Evolutionary conservation across 2,329 filamentous ascomycete genomes (phyloP).

Genomic region (Fonsecaea nubica): DNA sequence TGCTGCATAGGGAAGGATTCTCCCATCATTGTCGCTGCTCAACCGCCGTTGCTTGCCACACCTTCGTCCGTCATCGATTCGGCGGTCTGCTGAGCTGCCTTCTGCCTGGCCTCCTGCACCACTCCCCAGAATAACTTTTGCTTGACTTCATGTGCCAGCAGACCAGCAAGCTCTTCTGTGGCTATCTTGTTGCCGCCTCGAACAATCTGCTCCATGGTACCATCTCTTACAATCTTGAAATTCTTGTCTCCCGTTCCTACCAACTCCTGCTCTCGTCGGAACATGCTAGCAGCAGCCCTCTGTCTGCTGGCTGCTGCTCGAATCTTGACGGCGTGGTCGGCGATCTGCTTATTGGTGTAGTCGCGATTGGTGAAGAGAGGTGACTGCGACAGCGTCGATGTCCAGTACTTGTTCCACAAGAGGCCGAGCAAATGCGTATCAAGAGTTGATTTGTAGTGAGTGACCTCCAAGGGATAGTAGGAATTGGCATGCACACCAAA

Average conservation of each 20-base stretch:
- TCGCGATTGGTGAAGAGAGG: slow-evolving; percentile 91
- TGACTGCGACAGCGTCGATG: slow-evolving; percentile 89
- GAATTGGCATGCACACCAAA: slow-evolving; percentile 90
- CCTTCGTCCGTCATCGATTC: slow-evolving; percentile 23
- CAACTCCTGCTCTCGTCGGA: slow-evolving; percentile 37
- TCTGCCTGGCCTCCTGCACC: slow-evolving; percentile 41
- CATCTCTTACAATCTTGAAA: slow-evolving; percentile 49
- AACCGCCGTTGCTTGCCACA: slow-evolving; percentile 18
- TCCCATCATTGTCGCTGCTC: not conserved
- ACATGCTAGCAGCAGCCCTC: slow-evolving; percentile 33
- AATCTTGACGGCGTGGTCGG: slow-evolving; percentile 84
- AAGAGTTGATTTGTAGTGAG: slow-evolving; percentile 91
- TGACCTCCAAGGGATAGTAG: slow-evolving; percentile 91
- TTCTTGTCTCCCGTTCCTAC: slow-evolving; percentile 39
- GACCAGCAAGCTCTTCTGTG: slow-evolving; percentile 59
- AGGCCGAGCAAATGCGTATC: slow-evolving; percentile 85
- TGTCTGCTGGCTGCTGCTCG: slow-evolving; percentile 64
- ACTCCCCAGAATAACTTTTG: slow-evolving; percentile 58
- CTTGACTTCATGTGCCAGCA: slow-evolving; percentile 59
- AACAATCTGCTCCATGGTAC: slow-evolving; percentile 60
- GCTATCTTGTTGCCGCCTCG: slow-evolving; percentile 64
- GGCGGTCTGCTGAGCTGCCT: slow-evolving; percentile 30
- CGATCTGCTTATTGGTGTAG: slow-evolving; percentile 89
- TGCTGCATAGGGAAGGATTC: not conserved
- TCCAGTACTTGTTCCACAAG: slow-evolving; percentile 99